Conservation (phyloP, 352 stramenopile genomes). For the Blastocystis hominis region DNA sequence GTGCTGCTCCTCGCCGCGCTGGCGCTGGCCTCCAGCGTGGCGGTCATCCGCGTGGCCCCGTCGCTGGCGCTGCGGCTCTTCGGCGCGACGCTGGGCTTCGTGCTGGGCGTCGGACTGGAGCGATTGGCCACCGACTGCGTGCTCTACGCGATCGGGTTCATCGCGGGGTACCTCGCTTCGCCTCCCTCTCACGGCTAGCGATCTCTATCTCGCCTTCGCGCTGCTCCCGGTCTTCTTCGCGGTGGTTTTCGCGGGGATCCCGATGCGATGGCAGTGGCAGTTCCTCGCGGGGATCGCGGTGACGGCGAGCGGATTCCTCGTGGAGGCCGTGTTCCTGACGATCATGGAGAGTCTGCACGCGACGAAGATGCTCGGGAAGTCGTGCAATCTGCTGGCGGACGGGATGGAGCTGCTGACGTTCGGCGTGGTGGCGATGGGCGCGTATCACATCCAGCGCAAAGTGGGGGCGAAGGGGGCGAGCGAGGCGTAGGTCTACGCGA, state of each 20-base stretch:
- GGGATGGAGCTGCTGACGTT: not conserved
- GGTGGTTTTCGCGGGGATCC: not conserved
- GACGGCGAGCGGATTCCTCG: not conserved
- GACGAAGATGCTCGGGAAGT: not conserved
- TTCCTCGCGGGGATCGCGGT: not conserved
- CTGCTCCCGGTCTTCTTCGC: not conserved
- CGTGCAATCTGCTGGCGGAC: not conserved
- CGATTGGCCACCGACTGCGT: not conserved
- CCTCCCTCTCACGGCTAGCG: not conserved
- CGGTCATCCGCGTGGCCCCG: not conserved
- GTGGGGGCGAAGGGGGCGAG: not conserved
- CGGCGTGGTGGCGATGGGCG: not conserved
- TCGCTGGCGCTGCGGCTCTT: not conserved
- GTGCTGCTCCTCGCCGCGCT: not conserved
- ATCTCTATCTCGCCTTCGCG: not conserved
- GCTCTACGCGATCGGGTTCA: not conserved
- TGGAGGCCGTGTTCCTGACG: not conserved
- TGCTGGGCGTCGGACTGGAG: not conserved
- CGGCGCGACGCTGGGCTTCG: not conserved
- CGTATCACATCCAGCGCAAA: not conserved
- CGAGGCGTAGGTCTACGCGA: conserved; percentile 5
- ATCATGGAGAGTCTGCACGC: not conserved
- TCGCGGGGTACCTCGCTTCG: not conserved
- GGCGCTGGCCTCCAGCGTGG: not conserved
- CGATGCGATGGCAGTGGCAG: not conserved